Percentiles rank a stretch among this genome's conserved stretches.
phyloP scores from a whole-genome alignment of 192 early-diverging fungal genomes.

The Coemansia sp. region DNA sequence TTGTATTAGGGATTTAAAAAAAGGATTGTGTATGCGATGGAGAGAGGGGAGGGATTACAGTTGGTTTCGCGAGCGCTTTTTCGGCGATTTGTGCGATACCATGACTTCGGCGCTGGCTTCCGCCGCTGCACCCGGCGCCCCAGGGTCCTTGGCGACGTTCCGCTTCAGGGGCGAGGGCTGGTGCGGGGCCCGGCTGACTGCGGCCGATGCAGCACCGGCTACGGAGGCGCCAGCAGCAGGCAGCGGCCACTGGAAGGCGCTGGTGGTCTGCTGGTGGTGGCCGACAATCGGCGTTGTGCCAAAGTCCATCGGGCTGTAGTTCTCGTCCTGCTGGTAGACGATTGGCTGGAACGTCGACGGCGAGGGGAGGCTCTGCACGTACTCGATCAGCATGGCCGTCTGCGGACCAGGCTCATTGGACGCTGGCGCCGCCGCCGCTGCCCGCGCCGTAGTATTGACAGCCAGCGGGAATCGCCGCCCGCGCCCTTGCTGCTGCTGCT shows the following conservation, averaged over 20 bases:
- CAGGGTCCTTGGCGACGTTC: conserved; percentile 19
- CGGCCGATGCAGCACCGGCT: conserved; percentile 1
- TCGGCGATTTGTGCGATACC: conserved; percentile 6
- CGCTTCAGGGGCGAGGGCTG: conserved; percentile 57
- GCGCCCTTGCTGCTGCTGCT: background rate
- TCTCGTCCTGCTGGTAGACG: conserved; percentile 71
- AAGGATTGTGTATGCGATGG: background rate
- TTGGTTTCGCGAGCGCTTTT: conserved; percentile 13
- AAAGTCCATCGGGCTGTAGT: conserved; percentile 80
- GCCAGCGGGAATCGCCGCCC: conserved; percentile 46
- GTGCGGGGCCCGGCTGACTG: conserved; percentile 19
- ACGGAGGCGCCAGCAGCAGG: conserved; percentile 11
- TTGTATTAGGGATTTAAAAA: too few species aligned
- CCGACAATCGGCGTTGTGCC: conserved; percentile 72
- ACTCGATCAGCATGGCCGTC: conserved; percentile 65
- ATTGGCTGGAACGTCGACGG: conserved; percentile 78
- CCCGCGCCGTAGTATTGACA: conserved; percentile 44
- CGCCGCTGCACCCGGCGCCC: background rate
- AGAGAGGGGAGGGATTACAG: conserved; percentile 4
- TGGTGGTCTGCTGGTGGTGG: conserved; percentile 51
- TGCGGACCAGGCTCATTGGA: conserved; percentile 65
- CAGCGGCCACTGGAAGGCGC: conserved; percentile 76
- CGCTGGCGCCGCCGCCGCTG: conserved; percentile 4
- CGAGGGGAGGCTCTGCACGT: conserved; percentile 71
- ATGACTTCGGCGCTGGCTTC: background rate